Percentiles rank a stretch among this genome's conserved stretches.
These are phyloP conservation scores for Coemansia sp. DNA, from an alignment of 192 early-diverging fungal species.

Conservation along the genomic window DNA sequence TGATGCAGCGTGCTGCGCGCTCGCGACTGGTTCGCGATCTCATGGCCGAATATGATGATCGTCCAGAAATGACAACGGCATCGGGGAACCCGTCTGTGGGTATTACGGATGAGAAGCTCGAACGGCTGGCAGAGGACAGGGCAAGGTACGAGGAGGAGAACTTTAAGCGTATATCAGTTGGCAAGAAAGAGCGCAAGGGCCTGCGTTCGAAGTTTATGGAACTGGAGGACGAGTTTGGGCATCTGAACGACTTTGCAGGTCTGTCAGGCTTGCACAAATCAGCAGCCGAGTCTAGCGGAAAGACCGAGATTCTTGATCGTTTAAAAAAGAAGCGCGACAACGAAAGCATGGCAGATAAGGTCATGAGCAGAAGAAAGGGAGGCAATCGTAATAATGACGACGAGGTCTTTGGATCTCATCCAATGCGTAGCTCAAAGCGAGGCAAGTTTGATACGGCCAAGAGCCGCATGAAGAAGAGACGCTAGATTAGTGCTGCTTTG, in stretches of 20 bases:
- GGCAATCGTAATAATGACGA: conserved; percentile 19
- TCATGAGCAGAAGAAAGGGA: conserved; percentile 32
- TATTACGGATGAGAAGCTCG: conserved; percentile 56
- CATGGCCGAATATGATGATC: conserved; percentile 78
- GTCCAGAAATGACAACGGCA: conserved; percentile 74
- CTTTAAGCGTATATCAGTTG: conserved; percentile 73
- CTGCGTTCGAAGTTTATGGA: conserved; percentile 59
- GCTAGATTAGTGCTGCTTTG: conserved; percentile 1
- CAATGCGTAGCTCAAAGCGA: conserved; percentile 16
- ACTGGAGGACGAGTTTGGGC: conserved; percentile 85
- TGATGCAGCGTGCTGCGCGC: conserved; percentile 68
- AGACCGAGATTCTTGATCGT: conserved; percentile 43
- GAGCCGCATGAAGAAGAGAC: conserved; percentile 21
- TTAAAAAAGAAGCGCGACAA: conserved; percentile 34
- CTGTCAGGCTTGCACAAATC: conserved; percentile 37
- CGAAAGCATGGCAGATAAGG: conserved; percentile 47
- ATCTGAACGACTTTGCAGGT: conserved; percentile 58
- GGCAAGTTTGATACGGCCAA: conserved; percentile 42
- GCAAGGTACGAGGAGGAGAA: conserved; percentile 85
- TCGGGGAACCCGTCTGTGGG: conserved; percentile 71
- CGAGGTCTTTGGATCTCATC: conserved; percentile 15
- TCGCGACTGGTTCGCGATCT: conserved; percentile 86
- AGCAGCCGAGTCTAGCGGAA: conserved; percentile 9
- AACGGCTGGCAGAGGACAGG: conserved; percentile 63
- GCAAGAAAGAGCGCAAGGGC: conserved; percentile 73